These are phyloP conservation scores for Fusarium gaditjirri DNA, from an alignment of 2,329 filamentous ascomycete genomes.

Conservation along the genomic window DNA sequence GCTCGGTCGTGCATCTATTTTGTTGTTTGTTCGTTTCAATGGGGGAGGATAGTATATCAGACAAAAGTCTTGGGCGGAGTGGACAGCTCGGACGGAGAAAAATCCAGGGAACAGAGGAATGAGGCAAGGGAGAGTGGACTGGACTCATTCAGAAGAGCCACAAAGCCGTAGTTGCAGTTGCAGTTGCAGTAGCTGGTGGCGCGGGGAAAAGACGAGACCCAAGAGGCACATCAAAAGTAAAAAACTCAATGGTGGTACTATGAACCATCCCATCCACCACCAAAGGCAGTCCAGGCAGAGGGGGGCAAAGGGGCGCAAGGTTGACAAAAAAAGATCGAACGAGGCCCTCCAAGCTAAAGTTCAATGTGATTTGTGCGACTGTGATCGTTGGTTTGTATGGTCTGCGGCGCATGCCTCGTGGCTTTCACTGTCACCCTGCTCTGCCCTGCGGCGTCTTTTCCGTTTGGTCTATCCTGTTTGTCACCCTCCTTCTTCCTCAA, in stretches of 20 bases:
- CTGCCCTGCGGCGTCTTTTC: slow-evolving; percentile 28
- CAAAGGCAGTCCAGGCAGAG: neutral
- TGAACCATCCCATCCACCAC: neutral
- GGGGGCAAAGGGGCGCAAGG: neutral
- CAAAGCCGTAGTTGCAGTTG: slow-evolving; percentile 17
- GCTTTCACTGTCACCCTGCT: neutral
- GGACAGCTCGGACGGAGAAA: slow-evolving; percentile 7
- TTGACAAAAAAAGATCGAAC: slow-evolving; percentile 28
- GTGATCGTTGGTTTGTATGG: neutral
- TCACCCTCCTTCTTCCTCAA: slow-evolving; percentile 17
- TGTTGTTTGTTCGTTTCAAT: slow-evolving; percentile 9
- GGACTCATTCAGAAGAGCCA: slow-evolving; percentile 11
- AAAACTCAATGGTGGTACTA: slow-evolving; percentile 1
- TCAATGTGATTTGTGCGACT: slow-evolving; percentile 1
- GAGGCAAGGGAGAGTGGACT: slow-evolving; percentile 32
- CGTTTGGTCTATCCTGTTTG: slow-evolving; percentile 27
- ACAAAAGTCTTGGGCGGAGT: slow-evolving; percentile 12
- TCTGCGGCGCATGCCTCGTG: slow-evolving; percentile 10
- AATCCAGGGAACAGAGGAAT: slow-evolving; percentile 27
- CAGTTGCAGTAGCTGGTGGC: slow-evolving; percentile 28
- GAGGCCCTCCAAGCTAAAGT: slow-evolving; percentile 27
- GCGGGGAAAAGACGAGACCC: slow-evolving; percentile 23
- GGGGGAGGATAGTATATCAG: neutral
- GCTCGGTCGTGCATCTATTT: slow-evolving; percentile 5
- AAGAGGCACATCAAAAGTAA: slow-evolving; percentile 33